Evolutionary conservation across 805 yeast genomes (phyloP), one percentile per base, ranked within the genome.

Genomic region (Cyberlindnera lachancei): DNA sequence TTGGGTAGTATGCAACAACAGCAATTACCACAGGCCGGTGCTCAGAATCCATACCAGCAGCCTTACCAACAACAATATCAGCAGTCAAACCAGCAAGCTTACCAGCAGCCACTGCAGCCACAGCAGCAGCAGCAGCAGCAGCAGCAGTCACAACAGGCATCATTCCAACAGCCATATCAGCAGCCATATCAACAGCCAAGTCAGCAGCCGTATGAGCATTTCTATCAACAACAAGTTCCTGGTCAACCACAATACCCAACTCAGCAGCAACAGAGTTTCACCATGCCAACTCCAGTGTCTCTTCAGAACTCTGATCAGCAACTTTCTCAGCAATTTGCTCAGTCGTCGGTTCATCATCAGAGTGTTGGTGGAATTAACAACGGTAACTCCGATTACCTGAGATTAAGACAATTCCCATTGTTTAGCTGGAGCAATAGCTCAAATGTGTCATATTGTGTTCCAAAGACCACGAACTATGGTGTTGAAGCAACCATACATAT

Each of bases 361-460:
- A n/a, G n/a, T n/a, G n/a, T n/a, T n/a, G n/a, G n/a, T n/a, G n/a
- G n/a, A n/a, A n/a, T n/a, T n/a, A n/a, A n/a, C n/a, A n/a, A n/a
- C n/a, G n/a, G n/a, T n/a, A n/a, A n/a, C n/a, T n/a, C n/a, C n/a
- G n/a, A n/a, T n/a, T n/a, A n/a, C n/a, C n/a, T n/a, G n/a, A n/a
- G n/a, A n/a, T n/a, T 60, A 29, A 64, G 81, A 34, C 94, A 83
- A 50, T 81, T 80, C 56, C 94, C 95, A 0, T 50, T 86, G 21
- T 80, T 84, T 51, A 64, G 69, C 36, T 86, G 92, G 81, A 63
- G 73, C 18, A 59, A 58, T 15, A 63, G 73, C 3, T 54, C 58
- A 6, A 66, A 61, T 28, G 46, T 70, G 14, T 66, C 69, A 4
- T 61, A 62, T 23, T 61, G 68, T 35, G 48, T 73, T 27, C 54